These are phyloP conservation scores for Amphibolis antarctica DNA, from an alignment of 106 monocot genomes.

Conservation along the genomic window DNA sequence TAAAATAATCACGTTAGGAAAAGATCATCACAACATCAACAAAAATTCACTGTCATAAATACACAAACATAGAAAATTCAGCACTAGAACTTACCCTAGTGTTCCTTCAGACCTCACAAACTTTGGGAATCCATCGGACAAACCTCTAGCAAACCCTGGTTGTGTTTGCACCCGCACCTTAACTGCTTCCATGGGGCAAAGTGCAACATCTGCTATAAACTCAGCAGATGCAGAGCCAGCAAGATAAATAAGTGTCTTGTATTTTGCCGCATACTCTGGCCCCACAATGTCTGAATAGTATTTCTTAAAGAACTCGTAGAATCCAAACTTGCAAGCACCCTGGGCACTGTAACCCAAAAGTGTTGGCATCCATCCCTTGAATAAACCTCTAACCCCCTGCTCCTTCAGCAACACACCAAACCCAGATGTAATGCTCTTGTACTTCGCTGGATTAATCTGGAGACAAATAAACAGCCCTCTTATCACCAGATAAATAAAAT, in stretches of 20 bases:
- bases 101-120: conserved; percentile 57
- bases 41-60: background rate
- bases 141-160: conserved; percentile 63
- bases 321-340: conserved; percentile 72
- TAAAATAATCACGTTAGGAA: background rate
- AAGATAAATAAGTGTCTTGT: conserved; percentile 63
- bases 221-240: conserved; percentile 83
- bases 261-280: conserved; percentile 52
- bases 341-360: conserved; percentile 67
- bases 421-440: conserved; percentile 65
- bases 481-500: no score
- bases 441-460: conserved; percentile 58
- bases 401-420: conserved; percentile 59
- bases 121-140: conserved; percentile 59
- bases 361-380: conserved; percentile 72
- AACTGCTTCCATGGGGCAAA: conserved; percentile 79
- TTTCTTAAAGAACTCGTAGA: conserved; percentile 85
- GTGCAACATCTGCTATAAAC: conserved; percentile 65
- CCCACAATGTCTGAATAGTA: conserved; percentile 66
- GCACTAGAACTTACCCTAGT: conserved; percentile 28
- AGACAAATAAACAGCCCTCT: background rate
- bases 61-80: background rate
- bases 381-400: conserved; percentile 64
- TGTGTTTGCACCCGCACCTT: conserved; percentile 72
- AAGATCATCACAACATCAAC: background rate